These are phyloP conservation scores for Penicillium glabrum DNA, from an alignment of 2,329 filamentous ascomycete species.

Conservation along the genomic window DNA sequence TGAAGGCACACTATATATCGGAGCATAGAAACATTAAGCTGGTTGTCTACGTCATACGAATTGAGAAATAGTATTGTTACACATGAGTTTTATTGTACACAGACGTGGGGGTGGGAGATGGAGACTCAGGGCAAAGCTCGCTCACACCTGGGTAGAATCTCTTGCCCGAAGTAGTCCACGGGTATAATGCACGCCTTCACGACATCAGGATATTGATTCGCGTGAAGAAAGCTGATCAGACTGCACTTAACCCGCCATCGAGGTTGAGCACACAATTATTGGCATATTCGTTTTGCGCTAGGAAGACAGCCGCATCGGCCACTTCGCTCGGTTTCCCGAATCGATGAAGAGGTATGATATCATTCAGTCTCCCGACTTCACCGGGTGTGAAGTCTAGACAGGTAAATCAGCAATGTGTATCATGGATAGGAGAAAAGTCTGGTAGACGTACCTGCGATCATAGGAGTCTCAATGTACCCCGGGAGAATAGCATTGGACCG, in stretches of 20 bases:
- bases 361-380: slow-evolving; percentile 30
- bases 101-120: not conserved
- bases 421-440: not conserved
- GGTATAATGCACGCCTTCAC: not conserved
- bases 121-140: not conserved
- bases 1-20: too few relatives aligned
- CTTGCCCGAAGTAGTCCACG: not conserved
- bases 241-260: slow-evolving; percentile 77
- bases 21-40: too few relatives aligned
- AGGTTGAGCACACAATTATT: slow-evolving; percentile 86
- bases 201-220: too few relatives aligned
- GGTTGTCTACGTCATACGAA: too few relatives aligned
- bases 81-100: not conserved
- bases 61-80: too few relatives aligned
- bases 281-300: slow-evolving; percentile 75
- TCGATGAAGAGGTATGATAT: slow-evolving; percentile 63
- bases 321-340: slow-evolving; percentile 71
- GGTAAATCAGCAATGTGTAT: not conserved
- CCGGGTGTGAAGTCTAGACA: slow-evolving; percentile 44
- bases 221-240: slow-evolving; percentile 30
- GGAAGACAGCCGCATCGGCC: slow-evolving; percentile 77
- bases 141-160: not conserved
- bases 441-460: slow-evolving; percentile 65
- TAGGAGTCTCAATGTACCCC: slow-evolving; percentile 78
- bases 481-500: slow-evolving; percentile 79